Conservation (phyloP, 345 rosid genomes). For the Psidium friedrichsthalianum region DNA sequence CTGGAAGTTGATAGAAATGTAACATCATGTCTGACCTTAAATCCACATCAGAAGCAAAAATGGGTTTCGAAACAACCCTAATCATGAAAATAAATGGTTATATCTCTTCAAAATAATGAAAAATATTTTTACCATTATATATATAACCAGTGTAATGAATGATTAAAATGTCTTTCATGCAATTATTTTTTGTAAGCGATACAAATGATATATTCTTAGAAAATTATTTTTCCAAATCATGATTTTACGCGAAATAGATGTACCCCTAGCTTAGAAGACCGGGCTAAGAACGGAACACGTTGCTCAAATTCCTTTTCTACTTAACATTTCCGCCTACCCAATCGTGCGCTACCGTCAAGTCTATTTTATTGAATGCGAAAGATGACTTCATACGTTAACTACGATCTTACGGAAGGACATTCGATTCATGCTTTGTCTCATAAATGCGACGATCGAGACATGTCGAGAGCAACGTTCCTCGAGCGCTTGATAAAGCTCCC, state of each 20-base stretch:
- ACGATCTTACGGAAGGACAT: background rate
- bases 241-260: background rate
- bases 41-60: background rate
- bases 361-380: background rate
- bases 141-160: too few relatives aligned
- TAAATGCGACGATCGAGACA: background rate
- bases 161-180: too few relatives aligned
- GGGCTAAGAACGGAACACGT: background rate
- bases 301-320: background rate
- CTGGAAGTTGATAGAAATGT: background rate
- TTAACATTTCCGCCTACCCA: background rate
- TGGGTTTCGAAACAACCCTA: background rate
- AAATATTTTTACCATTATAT: too few relatives aligned
- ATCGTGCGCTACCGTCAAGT: background rate
- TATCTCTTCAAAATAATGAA: too few relatives aligned
- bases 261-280: background rate
- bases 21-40: background rate
- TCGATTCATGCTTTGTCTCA: background rate
- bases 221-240: too few relatives aligned
- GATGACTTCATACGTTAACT: background rate
- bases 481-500: background rate
- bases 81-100: too few relatives aligned
- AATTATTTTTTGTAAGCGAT: too few relatives aligned
- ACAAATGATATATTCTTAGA: too few relatives aligned
- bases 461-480: background rate